Conservation (phyloP, 2,329 filamentous ascomycete species). For the Penicillium rolfsii region DNA sequence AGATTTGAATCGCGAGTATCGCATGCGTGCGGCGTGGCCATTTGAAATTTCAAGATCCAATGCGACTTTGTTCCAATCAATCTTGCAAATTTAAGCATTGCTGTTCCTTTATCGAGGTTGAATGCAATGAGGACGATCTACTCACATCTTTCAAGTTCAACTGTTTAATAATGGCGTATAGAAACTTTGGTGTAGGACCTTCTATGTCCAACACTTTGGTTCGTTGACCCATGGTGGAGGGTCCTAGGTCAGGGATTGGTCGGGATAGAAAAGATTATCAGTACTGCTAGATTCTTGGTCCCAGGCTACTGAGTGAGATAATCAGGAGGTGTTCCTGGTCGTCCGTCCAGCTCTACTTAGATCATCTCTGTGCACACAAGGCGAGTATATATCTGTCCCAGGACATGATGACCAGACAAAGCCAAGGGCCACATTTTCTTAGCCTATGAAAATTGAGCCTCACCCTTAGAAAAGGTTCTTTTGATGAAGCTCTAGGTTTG, state of each 20-base stretch:
- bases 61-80: conserved; percentile 59
- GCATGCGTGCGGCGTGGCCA: conserved; percentile 61
- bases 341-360: neutral
- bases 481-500: neutral
- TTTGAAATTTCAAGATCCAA: conserved; percentile 56
- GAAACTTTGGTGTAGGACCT: conserved; percentile 54
- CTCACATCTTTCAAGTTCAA: conserved; percentile 56
- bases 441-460: neutral
- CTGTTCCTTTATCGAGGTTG: no score
- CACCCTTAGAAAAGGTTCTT: neutral
- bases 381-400: neutral
- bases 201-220: conserved; percentile 53
- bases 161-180: conserved; percentile 61
- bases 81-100: conserved; percentile 35
- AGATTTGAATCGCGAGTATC: conserved; percentile 58
- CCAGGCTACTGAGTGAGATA: neutral
- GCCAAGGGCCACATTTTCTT: neutral
- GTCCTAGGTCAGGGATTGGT: neutral
- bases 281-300: neutral
- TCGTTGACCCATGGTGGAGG: conserved; percentile 40
- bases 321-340: no score
- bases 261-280: neutral
- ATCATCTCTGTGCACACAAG: neutral
- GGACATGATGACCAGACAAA: neutral
- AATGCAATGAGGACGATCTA: conserved; percentile 3